A percentile compares a stretch with the other conserved stretches of the same genome.
These are phyloP conservation scores for Manihot esculenta DNA, from an alignment of 441 rosid species.

Conservation along the genomic window DNA sequence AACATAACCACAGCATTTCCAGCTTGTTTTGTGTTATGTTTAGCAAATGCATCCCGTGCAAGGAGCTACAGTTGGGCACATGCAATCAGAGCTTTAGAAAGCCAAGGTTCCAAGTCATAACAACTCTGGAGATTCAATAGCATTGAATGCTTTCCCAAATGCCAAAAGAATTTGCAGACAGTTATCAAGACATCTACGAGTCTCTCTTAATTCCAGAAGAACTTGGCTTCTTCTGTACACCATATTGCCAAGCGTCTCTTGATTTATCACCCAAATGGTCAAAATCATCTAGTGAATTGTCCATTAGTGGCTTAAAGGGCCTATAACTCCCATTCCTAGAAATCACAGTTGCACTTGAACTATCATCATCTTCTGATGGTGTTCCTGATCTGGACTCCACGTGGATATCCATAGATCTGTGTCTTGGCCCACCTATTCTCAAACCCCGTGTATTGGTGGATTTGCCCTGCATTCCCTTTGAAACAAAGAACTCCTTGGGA, in stretches of 20 bases:
- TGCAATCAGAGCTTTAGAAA: conserved; percentile 8
- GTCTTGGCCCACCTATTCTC: conserved; percentile 68
- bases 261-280: conserved; percentile 59
- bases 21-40: conserved; percentile 11
- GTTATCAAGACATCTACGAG: conserved; percentile 30
- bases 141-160: conserved; percentile 2
- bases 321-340: conserved; percentile 62
- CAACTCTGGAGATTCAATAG: neutral
- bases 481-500: conserved; percentile 62
- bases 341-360: conserved; percentile 40
- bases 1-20: conserved; percentile 6
- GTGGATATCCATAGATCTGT: conserved; percentile 56
- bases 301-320: conserved; percentile 42
- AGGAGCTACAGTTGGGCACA: neutral
- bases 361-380: conserved; percentile 71
- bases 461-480: conserved; percentile 64
- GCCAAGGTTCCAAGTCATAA: conserved; percentile 15
- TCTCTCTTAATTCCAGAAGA: conserved; percentile 62
- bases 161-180: conserved; percentile 19
- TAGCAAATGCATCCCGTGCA: conserved; percentile 2
- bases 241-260: conserved; percentile 81
- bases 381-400: conserved; percentile 69
- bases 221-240: conserved; percentile 60
- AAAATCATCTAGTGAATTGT: conserved; percentile 57
- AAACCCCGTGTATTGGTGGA: conserved; percentile 55